These are phyloP conservation scores for Colletotrichum sp. DNA, from an alignment of 2,329 filamentous ascomycete species.

Conservation along the genomic window DNA sequence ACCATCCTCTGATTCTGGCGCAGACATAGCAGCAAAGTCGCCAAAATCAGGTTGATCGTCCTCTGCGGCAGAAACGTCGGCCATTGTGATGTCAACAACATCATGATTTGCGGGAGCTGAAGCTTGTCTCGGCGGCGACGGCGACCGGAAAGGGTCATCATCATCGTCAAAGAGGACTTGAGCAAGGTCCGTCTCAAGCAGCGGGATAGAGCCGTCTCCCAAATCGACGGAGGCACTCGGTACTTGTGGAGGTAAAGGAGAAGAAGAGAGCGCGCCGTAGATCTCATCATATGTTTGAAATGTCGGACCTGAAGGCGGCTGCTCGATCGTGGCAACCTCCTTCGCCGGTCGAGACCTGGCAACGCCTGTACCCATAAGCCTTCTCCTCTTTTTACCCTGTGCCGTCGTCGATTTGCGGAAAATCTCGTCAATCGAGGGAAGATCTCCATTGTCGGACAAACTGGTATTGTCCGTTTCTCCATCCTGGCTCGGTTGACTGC, in stretches of 20 bases:
- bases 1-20: constrained; percentile 10
- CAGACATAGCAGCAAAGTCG: constrained; percentile 6
- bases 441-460: constrained; percentile 36
- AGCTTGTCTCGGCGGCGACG: not conserved
- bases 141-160: not conserved
- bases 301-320: not conserved
- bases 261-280: constrained; percentile 1
- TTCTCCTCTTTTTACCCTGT: not conserved
- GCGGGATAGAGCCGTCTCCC: not conserved
- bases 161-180: not conserved
- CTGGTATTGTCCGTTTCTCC: constrained; percentile 41
- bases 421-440: constrained; percentile 39
- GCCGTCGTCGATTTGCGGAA: not conserved
- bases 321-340: not conserved
- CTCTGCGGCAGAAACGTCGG: constrained; percentile 20
- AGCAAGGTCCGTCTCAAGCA: not conserved
- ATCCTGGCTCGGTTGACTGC: constrained; percentile 38
- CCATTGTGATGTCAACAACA: constrained; percentile 15
- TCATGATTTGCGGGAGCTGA: not conserved
- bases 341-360: not conserved
- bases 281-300: constrained; percentile 15
- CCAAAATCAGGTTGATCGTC: not conserved
- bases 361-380: not conserved
- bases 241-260: not conserved
- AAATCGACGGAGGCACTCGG: not conserved